A percentile compares a stretch with the other conserved stretches of the same genome.
Evolutionary conservation across 768 basidiomycete genomes (phyloP).

Genomic region (Mycena crocata): DNA sequence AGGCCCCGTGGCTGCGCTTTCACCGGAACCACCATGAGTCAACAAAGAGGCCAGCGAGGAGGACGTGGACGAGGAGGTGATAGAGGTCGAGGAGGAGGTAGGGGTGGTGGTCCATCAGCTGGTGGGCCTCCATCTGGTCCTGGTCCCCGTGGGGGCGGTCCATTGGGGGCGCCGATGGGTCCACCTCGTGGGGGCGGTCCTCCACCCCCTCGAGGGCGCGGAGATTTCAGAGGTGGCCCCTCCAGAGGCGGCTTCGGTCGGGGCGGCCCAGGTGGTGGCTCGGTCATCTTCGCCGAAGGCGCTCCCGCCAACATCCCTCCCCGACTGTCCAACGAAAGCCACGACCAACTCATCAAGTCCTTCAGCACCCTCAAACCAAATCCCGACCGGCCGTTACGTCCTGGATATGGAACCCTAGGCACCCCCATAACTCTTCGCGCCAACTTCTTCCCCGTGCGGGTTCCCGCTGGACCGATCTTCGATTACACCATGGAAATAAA

Average conservation of each 20-base stretch:
- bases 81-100: conserved; percentile 11
- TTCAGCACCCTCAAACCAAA: conserved; percentile 49
- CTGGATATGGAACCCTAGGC: conserved; percentile 68
- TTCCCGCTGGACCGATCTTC: conserved; percentile 60
- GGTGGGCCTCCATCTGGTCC: neutral
- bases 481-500: conserved; percentile 68
- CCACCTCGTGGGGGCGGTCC: conserved; percentile 16
- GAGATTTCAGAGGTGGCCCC: conserved; percentile 16
- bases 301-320: conserved; percentile 49
- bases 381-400: conserved; percentile 60
- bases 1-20: conserved; percentile 9
- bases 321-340: conserved; percentile 47
- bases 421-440: conserved; percentile 62
- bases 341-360: conserved; percentile 51
- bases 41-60: conserved; percentile 24
- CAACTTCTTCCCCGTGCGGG: conserved; percentile 70
- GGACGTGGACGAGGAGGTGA: conserved; percentile 20
- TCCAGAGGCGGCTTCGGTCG: conserved; percentile 32
- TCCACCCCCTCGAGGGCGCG: conserved; percentile 11
- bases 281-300: conserved; percentile 53
- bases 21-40: conserved; percentile 26
- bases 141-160: conserved; percentile 12
- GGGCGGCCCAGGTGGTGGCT: conserved; percentile 37
- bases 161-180: neutral
- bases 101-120: conserved; percentile 12